Conservation (phyloP, 2,329 filamentous ascomycete species). For the Colletotrichum sansevieriae region DNA sequence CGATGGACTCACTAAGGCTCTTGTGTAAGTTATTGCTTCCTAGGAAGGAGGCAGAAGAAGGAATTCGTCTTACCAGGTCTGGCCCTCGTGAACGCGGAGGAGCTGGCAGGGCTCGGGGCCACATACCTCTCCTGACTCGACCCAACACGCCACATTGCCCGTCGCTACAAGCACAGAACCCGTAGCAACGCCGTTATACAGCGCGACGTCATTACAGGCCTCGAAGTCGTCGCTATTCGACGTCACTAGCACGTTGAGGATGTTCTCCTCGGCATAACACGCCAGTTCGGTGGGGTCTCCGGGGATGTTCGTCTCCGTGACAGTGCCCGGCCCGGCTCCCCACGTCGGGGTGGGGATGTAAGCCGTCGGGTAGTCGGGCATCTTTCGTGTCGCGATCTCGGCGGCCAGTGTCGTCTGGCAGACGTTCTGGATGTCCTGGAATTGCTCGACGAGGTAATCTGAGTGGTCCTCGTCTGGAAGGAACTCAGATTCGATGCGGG, state of each 20-base stretch:
- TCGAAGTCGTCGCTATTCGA: neutral
- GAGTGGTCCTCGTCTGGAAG: too few species aligned
- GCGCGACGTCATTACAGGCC: neutral
- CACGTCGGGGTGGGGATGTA: neutral
- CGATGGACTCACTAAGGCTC: neutral
- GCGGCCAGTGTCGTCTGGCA: neutral
- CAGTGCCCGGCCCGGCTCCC: neutral
- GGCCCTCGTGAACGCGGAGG: neutral
- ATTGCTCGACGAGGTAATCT: slow-evolving; percentile 4
- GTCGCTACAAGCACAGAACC: neutral
- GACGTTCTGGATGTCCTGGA: slow-evolving; percentile 2
- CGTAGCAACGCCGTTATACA: neutral
- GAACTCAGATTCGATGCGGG: too few species aligned
- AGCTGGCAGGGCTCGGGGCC: neutral
- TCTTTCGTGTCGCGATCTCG: neutral
- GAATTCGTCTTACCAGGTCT: neutral
- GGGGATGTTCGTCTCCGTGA: neutral
- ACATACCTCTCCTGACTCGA: neutral
- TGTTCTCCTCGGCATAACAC: neutral
- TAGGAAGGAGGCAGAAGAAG: too few species aligned
- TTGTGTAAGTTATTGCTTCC: neutral
- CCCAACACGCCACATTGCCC: neutral
- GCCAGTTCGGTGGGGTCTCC: neutral
- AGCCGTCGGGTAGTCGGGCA: neutral
- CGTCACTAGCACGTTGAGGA: neutral